phyloP scores from a whole-genome alignment of 495 filamentous ascomycete species.

The Aspergillus sclerotiicarbonarius region DNA sequence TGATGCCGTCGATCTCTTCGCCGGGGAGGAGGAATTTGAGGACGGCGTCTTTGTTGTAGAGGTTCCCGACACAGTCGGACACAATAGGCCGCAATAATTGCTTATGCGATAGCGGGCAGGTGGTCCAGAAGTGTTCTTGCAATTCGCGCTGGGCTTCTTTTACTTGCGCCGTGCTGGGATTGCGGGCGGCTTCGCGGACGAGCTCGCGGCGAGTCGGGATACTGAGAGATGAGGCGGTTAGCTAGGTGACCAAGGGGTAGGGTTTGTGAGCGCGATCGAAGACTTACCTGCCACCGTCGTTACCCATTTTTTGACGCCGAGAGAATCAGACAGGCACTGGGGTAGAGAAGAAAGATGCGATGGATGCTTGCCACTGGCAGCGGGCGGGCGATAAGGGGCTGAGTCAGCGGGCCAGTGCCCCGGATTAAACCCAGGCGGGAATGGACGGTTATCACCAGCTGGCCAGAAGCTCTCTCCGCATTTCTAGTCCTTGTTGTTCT shows the following conservation, averaged over 20 bases:
- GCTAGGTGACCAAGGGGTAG: neutral
- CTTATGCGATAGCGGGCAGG: conserved; percentile 79
- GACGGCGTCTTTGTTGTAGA: conserved; percentile 95
- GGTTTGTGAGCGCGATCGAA: neutral
- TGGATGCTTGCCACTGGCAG: conserved; percentile 11
- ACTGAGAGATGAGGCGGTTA: conserved; percentile 31
- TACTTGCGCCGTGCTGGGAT: conserved; percentile 79
- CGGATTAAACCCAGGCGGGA: conserved; percentile 4
- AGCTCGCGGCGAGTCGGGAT: conserved; percentile 96
- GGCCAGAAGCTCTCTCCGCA: conserved; percentile 42
- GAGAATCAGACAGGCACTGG: neutral
- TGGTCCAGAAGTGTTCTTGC: conserved; percentile 79
- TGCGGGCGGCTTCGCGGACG: conserved; percentile 80
- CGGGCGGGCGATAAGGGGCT: conserved; percentile 21
- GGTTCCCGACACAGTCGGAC: conserved; percentile 76
- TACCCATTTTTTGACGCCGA: conserved; percentile 74
- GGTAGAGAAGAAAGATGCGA: conserved; percentile 11
- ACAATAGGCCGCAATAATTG: conserved; percentile 72
- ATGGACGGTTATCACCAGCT: conserved; percentile 32
- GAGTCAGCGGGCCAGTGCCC: conserved; percentile 28
- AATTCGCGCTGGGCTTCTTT: conserved; percentile 84
- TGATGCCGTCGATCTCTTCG: conserved; percentile 52
- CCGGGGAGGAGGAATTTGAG: conserved; percentile 74
- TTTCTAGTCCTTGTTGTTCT: conserved; percentile 3
- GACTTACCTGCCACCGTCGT: conserved; percentile 78